Evolutionary conservation across 2,329 filamentous ascomycete genomes (phyloP).

Genomic region (Talaromyces atroroseus): DNA sequence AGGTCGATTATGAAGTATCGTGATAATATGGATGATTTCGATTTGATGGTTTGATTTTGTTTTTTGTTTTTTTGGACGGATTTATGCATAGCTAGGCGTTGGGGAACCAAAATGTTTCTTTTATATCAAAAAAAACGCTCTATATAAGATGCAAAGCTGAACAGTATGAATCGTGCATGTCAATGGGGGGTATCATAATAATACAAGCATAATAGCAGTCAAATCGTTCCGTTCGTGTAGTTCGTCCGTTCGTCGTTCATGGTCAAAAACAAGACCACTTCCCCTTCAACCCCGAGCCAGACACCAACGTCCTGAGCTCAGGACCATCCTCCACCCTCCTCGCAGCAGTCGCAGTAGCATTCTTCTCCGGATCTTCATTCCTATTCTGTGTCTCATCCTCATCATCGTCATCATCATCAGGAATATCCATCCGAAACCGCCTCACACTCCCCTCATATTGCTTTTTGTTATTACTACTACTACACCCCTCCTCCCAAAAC

Average conservation of each 20-base stretch:
- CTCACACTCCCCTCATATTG: constrained; percentile 42
- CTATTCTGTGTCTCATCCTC: not conserved
- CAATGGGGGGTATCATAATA: not conserved
- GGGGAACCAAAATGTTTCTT: no score
- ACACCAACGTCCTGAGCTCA: not conserved
- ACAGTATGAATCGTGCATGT: not conserved
- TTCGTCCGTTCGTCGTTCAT: not conserved
- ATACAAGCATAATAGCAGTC: not conserved
- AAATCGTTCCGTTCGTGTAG: not conserved
- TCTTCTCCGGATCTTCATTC: not conserved
- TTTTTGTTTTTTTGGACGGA: not conserved
- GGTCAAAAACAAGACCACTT: constrained; percentile 13
- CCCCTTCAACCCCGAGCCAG: constrained; percentile 6
- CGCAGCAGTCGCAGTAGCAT: no score
- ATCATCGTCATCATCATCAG: constrained; percentile 25
- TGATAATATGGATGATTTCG: constrained; percentile 93
- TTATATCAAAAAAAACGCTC: not conserved
- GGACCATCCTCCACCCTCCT: not conserved
- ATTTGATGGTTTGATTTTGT: constrained; percentile 57
- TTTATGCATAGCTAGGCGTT: constrained; percentile 11
- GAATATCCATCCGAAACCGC: constrained; percentile 41
- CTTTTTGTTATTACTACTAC: constrained; percentile 22
- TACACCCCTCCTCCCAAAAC: constrained; percentile 35
- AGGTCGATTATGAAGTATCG: constrained; percentile 90
- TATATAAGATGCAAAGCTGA: not conserved